Base-by-base conservation (phyloP, 164 flowering plant genomes). In the Piper betle region DNA sequence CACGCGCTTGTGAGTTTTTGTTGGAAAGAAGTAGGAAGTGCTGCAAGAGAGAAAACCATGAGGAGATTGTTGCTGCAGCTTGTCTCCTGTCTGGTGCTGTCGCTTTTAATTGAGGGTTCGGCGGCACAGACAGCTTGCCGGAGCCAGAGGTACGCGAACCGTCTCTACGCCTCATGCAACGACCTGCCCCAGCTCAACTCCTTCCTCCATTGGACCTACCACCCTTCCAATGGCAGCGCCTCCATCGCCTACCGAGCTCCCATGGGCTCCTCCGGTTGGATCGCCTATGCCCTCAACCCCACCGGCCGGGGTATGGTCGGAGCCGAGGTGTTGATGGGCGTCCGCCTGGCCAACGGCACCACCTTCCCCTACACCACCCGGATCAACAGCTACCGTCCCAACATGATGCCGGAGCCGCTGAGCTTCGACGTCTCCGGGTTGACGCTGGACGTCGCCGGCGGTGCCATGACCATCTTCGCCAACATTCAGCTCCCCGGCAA, bases 381-480 rank as follows among this genome's bases (percentile, higher is more conserved):
- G 0, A 18, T 82, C 0, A n/a, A 42, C 60, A 25, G 1, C 3
- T 84, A 76, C 61, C 0, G 65, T 0, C 17, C 48, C 0, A 1
- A 53, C 15, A 76, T 73, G 1, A 68, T 18, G 9, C 72, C 74
- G 50, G 2, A 64, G 19, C 15, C 16, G 1, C 55, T 64, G 40
- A 56, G 60, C 52, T 83, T 81, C 50, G 4, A 6, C 0, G 85
- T 81, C 18, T 59, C 82, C 0, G 66, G 55, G 39, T 37, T 85
- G 13, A 6, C 71, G 0, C 85, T 78, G 0, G 71, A 60, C 0
- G 65, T 58, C 59, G 3, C 38, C 2, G 57, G 68, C 20, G 62
- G 59, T 2, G 84, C 78, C 66, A 74, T 87, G 13, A 77, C 64
- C 4, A 78, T 87, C 5, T 85, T 71, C 61, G 95, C 88, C 4